These are phyloP conservation scores for Colletotrichum sp. DNA, from an alignment of 2,329 filamentous ascomycete genomes.

Conservation along the genomic window DNA sequence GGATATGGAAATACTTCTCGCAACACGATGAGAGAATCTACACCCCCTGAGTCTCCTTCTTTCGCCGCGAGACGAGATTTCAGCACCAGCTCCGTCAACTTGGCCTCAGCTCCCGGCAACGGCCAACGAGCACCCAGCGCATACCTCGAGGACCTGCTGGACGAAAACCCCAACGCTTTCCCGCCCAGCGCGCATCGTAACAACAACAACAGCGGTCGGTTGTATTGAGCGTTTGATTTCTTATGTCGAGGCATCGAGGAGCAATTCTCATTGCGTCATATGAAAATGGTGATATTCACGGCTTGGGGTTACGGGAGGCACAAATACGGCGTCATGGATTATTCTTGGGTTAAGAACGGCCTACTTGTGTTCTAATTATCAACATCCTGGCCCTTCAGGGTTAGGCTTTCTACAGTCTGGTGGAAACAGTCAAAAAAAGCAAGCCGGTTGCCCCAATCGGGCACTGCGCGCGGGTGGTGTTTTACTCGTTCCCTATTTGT, in stretches of 20 bases:
- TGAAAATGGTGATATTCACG: conserved; percentile 5
- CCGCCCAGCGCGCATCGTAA: conserved; percentile 38
- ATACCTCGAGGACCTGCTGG: conserved; percentile 88
- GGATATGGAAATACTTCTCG: conserved; percentile 43
- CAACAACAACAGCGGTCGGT: not conserved
- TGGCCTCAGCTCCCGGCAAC: conserved; percentile 58
- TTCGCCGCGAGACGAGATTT: conserved; percentile 51
- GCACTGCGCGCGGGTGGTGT: not conserved
- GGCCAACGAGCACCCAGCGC: conserved; percentile 82
- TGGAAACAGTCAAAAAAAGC: not conserved
- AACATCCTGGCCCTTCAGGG: not conserved
- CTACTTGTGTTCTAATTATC: conserved; percentile 9
- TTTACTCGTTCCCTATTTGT: not conserved
- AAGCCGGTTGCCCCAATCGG: not conserved
- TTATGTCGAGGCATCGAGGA: not conserved
- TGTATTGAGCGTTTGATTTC: not conserved
- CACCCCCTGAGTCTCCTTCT: conserved; percentile 69
- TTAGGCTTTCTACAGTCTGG: not conserved
- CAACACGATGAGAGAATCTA: conserved; percentile 48
- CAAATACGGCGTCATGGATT: conserved; percentile 16
- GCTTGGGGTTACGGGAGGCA: conserved; percentile 2
- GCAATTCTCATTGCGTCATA: not conserved
- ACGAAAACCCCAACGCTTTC: conserved; percentile 66
- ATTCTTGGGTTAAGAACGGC: not conserved
- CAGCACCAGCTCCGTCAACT: conserved; percentile 70